Conservation (phyloP, 371 early-diverging fungal species). For the Blakeslea trispora region DNA sequence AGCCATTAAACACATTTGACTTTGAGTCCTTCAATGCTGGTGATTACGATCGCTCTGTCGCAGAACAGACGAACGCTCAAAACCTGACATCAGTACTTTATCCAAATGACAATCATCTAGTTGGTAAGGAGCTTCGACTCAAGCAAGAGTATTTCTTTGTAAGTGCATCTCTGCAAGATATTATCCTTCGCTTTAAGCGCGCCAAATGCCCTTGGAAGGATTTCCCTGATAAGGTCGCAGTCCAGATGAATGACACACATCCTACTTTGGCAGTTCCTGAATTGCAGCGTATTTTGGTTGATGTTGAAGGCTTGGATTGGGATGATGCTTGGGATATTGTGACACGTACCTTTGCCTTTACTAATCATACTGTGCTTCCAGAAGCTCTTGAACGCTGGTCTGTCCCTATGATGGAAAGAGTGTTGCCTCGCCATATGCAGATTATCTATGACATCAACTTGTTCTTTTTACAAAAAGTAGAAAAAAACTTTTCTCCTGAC, state of each 20-base stretch:
- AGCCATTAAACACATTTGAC: conserved; percentile 78
- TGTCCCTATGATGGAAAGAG: conserved; percentile 83
- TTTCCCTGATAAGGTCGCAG: conserved; percentile 88
- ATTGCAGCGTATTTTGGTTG: conserved; percentile 84
- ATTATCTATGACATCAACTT: conserved; percentile 96
- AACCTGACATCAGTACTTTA: conserved; percentile 91
- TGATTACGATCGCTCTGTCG: conserved; percentile 86
- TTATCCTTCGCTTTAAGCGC: conserved; percentile 89
- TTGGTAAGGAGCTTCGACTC: conserved; percentile 89
- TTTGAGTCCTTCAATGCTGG: conserved; percentile 88
- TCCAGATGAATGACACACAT: conserved; percentile 91
- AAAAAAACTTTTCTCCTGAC: conserved; percentile 77
- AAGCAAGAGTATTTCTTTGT: conserved; percentile 96
- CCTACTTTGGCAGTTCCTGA: conserved; percentile 85
- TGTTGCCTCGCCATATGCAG: conserved; percentile 91
- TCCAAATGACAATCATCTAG: conserved; percentile 93
- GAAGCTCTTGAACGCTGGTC: conserved; percentile 96
- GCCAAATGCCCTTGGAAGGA: conserved; percentile 77
- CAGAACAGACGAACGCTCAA: conserved; percentile 85
- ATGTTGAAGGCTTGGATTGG: conserved; percentile 86
- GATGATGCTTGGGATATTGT: conserved; percentile 93
- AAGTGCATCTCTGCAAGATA: conserved; percentile 84
- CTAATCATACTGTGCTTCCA: conserved; percentile 95
- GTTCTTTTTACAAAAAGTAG: conserved; percentile 91
- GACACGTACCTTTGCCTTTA: conserved; percentile 86